These are phyloP conservation scores for Penicillium riverlandense DNA, from an alignment of 495 filamentous ascomycete species.

Conservation along the genomic window DNA sequence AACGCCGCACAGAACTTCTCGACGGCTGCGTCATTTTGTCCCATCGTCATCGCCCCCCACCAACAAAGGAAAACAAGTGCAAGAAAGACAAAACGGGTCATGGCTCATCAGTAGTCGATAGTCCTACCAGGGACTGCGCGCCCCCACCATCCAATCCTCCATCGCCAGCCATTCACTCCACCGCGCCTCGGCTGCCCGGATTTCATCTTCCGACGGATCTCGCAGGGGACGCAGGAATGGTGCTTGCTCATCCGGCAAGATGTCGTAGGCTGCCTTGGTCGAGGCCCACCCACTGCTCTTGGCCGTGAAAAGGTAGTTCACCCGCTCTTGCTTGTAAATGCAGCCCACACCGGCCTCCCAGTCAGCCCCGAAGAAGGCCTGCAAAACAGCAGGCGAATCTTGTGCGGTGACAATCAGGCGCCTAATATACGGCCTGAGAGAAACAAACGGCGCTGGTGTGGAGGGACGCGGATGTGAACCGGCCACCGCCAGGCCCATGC, in stretches of 20 bases:
- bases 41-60: too few species aligned
- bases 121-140: slow-evolving; percentile 44
- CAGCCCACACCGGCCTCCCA: slow-evolving; percentile 72
- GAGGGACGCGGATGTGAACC: not conserved
- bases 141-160: slow-evolving; percentile 93
- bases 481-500: slow-evolving; percentile 5
- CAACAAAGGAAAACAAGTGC: too few species aligned
- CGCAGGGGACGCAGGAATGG: slow-evolving; percentile 78
- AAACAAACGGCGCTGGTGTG: slow-evolving; percentile 41
- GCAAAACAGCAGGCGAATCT: slow-evolving; percentile 68
- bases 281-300: slow-evolving; percentile 84
- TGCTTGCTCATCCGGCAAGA: slow-evolving; percentile 66
- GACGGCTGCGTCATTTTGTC: too few species aligned
- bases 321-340: slow-evolving; percentile 76
- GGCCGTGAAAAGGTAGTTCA: slow-evolving; percentile 92
- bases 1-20: too few species aligned
- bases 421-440: slow-evolving; percentile 80
- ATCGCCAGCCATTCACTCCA: slow-evolving; percentile 90
- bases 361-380: slow-evolving; percentile 83
- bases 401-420: slow-evolving; percentile 83
- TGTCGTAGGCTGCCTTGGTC: slow-evolving; percentile 84
- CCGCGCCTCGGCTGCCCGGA: slow-evolving; percentile 67
- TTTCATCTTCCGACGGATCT: slow-evolving; percentile 66
- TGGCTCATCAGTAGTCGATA: slow-evolving; percentile 13
- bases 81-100: slow-evolving; percentile 11